Evolutionary conservation across 345 rosid species (phyloP).

Genomic region (Populus pruinosa): DNA sequence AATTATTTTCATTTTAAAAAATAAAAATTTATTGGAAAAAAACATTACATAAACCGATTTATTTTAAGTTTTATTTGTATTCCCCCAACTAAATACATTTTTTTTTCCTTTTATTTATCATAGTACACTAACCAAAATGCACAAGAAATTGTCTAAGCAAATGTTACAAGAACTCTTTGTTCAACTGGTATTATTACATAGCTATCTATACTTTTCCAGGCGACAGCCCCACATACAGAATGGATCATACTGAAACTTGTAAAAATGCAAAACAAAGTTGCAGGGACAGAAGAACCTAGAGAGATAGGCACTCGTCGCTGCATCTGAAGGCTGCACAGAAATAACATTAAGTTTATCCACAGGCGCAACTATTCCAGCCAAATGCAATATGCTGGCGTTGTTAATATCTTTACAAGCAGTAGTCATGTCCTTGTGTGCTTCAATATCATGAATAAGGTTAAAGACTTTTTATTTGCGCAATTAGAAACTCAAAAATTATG

Average conservation of each 20-base stretch:
- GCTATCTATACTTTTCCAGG: background rate
- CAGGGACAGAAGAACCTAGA: conserved; percentile 1
- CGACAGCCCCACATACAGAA: conserved; percentile 1
- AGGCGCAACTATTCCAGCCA: background rate
- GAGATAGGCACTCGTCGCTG: conserved; percentile 13
- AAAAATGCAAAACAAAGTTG: conserved; percentile 12
- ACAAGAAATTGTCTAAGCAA: too few relatives aligned
- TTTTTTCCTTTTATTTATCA: too few relatives aligned
- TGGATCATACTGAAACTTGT: conserved; percentile 9
- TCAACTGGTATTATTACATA: background rate
- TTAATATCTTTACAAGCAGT: background rate
- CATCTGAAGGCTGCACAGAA: conserved; percentile 24
- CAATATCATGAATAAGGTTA: conserved; percentile 17
- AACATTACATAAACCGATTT: too few relatives aligned
- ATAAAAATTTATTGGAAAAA: too few relatives aligned
- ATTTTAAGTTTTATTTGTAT: too few relatives aligned
- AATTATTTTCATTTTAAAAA: too few relatives aligned
- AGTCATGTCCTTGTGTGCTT: conserved; percentile 11
- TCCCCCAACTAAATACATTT: too few relatives aligned
- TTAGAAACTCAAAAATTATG: conserved; percentile 8
- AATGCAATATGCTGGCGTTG: background rate
- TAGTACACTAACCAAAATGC: too few relatives aligned
- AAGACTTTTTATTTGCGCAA: conserved; percentile 18
- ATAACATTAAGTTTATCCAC: conserved; percentile 1
- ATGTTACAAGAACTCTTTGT: background rate